Evolutionary conservation across 495 filamentous ascomycete genomes (phyloP).

Genomic region (Aspergillus olivimuriae): DNA sequence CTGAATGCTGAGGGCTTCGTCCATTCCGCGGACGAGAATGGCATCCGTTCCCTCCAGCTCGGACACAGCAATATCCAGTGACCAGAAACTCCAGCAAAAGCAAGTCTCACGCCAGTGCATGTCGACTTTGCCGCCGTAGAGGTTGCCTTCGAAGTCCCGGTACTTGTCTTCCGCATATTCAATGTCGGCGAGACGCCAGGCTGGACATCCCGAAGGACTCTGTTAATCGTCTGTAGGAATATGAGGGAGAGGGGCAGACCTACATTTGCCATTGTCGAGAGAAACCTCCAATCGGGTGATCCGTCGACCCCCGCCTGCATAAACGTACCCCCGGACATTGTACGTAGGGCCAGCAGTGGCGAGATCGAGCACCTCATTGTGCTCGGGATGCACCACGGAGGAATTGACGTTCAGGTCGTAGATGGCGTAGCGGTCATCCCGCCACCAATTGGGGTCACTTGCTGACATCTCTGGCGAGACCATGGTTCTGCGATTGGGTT

Average conservation of each 20-base stretch:
- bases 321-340: conserved; percentile 75
- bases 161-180: conserved; percentile 86
- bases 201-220: too few relatives aligned
- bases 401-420: conserved; percentile 91
- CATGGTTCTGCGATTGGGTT: conserved; percentile 67
- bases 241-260: not conserved
- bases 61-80: conserved; percentile 58
- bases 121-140: conserved; percentile 77
- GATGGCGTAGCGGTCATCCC: conserved; percentile 88
- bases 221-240: too few relatives aligned
- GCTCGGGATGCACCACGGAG: conserved; percentile 72
- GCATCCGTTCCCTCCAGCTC: conserved; percentile 61
- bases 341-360: conserved; percentile 47
- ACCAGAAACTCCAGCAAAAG: conserved; percentile 97
- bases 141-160: conserved; percentile 55
- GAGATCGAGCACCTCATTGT: conserved; percentile 66
- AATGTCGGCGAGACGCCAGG: conserved; percentile 76
- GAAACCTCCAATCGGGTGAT: conserved; percentile 81
- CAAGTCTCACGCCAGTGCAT: conserved; percentile 74
- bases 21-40: conserved; percentile 83
- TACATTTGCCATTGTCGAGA: conserved; percentile 69
- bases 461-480: conserved; percentile 77
- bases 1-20: conserved; percentile 82
- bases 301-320: conserved; percentile 81
- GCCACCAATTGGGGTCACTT: conserved; percentile 73